Evolutionary conservation across 2,329 filamentous ascomycete genomes (phyloP).

Genomic region (Hymenoscyphus albidus): DNA sequence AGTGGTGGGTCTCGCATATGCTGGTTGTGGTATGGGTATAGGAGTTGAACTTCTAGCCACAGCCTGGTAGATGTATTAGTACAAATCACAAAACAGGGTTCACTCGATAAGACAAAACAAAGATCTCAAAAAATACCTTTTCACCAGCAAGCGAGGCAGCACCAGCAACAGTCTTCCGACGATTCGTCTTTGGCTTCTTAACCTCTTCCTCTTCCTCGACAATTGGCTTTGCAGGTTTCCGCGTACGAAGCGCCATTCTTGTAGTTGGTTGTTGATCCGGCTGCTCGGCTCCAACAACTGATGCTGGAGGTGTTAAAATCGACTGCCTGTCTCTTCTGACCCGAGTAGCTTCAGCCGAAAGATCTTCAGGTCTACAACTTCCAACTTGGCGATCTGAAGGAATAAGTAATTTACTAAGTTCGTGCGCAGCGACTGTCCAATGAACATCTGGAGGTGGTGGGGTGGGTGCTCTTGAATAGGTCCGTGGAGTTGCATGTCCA

Average conservation of each 20-base stretch:
- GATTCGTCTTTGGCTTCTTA: slow-evolving; percentile 40
- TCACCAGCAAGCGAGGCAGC: slow-evolving; percentile 45
- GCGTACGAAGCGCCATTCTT: slow-evolving; percentile 71
- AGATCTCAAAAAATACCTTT: slow-evolving; percentile 36
- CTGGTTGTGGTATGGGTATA: slow-evolving; percentile 29
- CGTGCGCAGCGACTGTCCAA: slow-evolving; percentile 80
- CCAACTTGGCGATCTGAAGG: slow-evolving; percentile 69
- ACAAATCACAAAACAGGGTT: background rate
- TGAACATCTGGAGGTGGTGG: slow-evolving; percentile 77
- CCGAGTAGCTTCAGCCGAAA: slow-evolving; percentile 65
- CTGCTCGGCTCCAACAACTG: slow-evolving; percentile 31
- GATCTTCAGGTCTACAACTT: slow-evolving; percentile 74
- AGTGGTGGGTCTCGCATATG: slow-evolving; percentile 26
- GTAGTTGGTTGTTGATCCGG: slow-evolving; percentile 40
- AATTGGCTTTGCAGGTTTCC: slow-evolving; percentile 54
- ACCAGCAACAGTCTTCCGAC: slow-evolving; percentile 60
- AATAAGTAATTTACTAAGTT: slow-evolving; percentile 77
- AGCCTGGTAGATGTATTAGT: slow-evolving; percentile 18
- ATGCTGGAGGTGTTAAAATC: slow-evolving; percentile 39
- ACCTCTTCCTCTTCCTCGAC: slow-evolving; percentile 50
- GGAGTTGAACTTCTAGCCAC: slow-evolving; percentile 26
- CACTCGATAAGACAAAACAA: background rate
- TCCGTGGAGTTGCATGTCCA: slow-evolving; percentile 38
- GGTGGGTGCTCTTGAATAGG: slow-evolving; percentile 47
- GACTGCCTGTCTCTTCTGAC: slow-evolving; percentile 62